phyloP scores from a whole-genome alignment of 176 grass and related monocot genomes.

The Avena insularis region DNA sequence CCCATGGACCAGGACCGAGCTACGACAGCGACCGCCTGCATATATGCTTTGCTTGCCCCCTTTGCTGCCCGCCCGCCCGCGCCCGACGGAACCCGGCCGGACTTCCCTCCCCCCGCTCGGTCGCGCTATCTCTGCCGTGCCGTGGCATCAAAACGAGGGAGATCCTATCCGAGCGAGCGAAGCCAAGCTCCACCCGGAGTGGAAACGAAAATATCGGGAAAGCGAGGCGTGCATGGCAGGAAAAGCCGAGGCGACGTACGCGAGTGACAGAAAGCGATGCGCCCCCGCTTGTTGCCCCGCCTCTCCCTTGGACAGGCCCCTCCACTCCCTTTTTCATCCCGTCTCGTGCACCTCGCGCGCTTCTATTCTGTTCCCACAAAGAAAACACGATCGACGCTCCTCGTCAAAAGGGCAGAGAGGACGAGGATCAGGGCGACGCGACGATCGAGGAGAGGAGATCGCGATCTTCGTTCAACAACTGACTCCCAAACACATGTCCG shows the following conservation, averaged over 20 bases:
- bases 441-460: background rate
- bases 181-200: background rate
- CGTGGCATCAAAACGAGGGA: background rate
- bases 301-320: conserved; percentile 18
- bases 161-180: background rate
- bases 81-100: too few relatives aligned
- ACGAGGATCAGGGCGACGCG: background rate
- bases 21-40: conserved; percentile 24
- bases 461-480: background rate
- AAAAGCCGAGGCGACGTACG: background rate
- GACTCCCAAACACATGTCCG: background rate
- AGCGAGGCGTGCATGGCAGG: conserved; percentile 29
- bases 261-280: conserved; percentile 37
- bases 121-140: background rate
- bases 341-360: conserved; percentile 15
- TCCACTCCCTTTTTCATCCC: background rate
- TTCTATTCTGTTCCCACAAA: conserved; percentile 29
- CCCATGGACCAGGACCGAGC: background rate
- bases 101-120: background rate
- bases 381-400: background rate
- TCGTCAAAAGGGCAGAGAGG: background rate
- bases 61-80: too few relatives aligned
- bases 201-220: background rate
- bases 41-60: background rate
- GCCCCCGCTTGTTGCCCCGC: background rate